A percentile compares a stretch with the other conserved stretches of the same genome.
Evolutionary conservation across 768 basidiomycete species (phyloP).

Genomic region (Pleurotus djamor): DNA sequence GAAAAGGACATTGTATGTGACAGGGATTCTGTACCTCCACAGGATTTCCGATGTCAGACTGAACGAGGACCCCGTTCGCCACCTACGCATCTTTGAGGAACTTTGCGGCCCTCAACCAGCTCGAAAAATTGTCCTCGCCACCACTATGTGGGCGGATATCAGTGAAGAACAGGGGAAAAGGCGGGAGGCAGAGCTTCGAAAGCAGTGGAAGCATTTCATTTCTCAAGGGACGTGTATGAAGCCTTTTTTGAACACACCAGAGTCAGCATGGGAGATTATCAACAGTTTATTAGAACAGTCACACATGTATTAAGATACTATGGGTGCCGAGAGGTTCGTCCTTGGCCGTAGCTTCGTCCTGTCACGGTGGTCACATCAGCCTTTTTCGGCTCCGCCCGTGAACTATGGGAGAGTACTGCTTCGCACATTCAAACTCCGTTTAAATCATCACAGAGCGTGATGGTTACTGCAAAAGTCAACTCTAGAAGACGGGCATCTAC

Average conservation of each 20-base stretch:
- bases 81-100: slow-evolving; percentile 6
- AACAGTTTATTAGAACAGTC: too few species aligned
- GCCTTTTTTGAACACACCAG: slow-evolving; percentile 26
- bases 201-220: slow-evolving; percentile 37
- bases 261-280: slow-evolving; percentile 21
- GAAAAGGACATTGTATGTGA: slow-evolving; percentile 13
- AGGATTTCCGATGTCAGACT: slow-evolving; percentile 30
- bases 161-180: slow-evolving; percentile 1
- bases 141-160: slow-evolving; percentile 42
- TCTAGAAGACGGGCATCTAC: too few species aligned
- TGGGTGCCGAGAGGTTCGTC: background rate
- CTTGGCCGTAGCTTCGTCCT: too few species aligned
- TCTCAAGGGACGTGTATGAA: slow-evolving; percentile 32
- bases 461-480: too few species aligned
- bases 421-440: too few species aligned
- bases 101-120: slow-evolving; percentile 31
- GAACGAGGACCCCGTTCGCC: slow-evolving; percentile 4
- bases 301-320: too few species aligned
- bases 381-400: too few species aligned
- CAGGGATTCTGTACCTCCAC: slow-evolving; percentile 37
- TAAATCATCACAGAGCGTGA: too few species aligned
- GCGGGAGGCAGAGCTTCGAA: slow-evolving; percentile 31
- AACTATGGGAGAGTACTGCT: too few species aligned
- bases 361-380: too few species aligned
- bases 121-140: slow-evolving; percentile 39